Evolutionary conservation across 805 yeast genomes (phyloP).

Genomic region (Saturnispora saitoi): DNA sequence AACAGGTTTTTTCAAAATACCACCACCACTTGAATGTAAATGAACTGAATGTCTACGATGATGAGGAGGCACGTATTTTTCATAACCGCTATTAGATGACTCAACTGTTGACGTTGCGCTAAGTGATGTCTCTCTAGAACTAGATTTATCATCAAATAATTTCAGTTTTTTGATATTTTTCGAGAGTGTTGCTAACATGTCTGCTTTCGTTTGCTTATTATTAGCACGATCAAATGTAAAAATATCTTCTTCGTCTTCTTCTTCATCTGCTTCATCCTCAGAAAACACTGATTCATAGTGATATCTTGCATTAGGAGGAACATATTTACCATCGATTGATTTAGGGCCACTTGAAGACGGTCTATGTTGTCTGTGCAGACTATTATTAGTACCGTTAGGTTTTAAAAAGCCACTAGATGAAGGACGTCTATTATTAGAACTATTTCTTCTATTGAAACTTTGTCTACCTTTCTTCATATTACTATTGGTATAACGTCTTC

Average conservation of each 20-base stretch:
- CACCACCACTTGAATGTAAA: slow-evolving; percentile 23
- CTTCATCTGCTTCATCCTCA: slow-evolving; percentile 6
- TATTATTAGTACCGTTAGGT: neutral
- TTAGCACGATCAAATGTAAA: slow-evolving; percentile 31
- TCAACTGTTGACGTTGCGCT: slow-evolving; percentile 23
- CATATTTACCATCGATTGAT: slow-evolving; percentile 41
- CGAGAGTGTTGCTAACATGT: neutral
- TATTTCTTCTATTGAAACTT: slow-evolving; percentile 7
- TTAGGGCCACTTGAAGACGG: slow-evolving; percentile 5
- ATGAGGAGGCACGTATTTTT: slow-evolving; percentile 45
- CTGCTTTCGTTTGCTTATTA: slow-evolving; percentile 1
- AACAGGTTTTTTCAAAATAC: slow-evolving; percentile 15
- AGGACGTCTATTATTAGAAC: slow-evolving; percentile 2
- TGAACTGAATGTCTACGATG: slow-evolving; percentile 32
- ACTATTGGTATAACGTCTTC: slow-evolving; percentile 9
- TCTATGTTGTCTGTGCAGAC: neutral
- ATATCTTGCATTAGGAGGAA: slow-evolving; percentile 61
- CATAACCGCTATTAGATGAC: slow-evolving; percentile 16
- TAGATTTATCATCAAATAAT: slow-evolving; percentile 10
- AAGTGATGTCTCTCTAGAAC: slow-evolving; percentile 23
- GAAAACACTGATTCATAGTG: slow-evolving; percentile 24
- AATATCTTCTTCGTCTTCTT: slow-evolving; percentile 24
- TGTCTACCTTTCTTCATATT: slow-evolving; percentile 13
- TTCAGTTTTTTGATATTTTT: slow-evolving; percentile 3
- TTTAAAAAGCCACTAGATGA: neutral